Evolutionary conservation across 441 rosid species (phyloP), one percentile per base, ranked within the genome.

Genomic region (Adansonia madagascariensis): DNA sequence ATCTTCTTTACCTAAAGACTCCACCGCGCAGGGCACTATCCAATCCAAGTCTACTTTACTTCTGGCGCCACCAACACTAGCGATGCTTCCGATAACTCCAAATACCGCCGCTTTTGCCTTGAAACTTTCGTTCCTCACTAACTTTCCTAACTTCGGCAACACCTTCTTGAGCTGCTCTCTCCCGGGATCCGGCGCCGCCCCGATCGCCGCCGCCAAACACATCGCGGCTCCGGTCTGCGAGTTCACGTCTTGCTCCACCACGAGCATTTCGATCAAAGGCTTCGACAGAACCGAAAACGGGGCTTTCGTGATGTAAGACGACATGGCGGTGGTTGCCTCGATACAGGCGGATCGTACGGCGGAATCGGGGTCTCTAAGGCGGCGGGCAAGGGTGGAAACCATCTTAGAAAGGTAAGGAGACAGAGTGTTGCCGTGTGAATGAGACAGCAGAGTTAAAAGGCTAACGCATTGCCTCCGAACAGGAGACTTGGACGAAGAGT

Each of bases 291-390:
- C 71, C 35, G 91, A 84, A 47, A 92, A 94, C 4, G 97, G 88
- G 5, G 92, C 92, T 1, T 76, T 79, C 8, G 94, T 89, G 80
- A 92, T 80, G 75, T 82, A 81, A 20, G 91, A 86, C 0, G 97
- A 89, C 79, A 92, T 88, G 50, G 96, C 90, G 0, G 91, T 78
- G 12, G 89, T 70, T 5, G 99, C 94, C 55, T 81, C 88, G 64
- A 92, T 89, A 83, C 98, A 95, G 65, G 94, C 95, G 44, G 94
- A 86, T 44, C 98, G 89, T 43, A 95, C 97, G 49, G 97, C 83
- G 74, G 99, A 95, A 77, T 91, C 98, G 3, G 91, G 89, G 81
- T 95, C 99, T 6, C 91, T 91, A 75, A 95, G 88, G 18, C 97
- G 94, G 77, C 94, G 91, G 61, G 86, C 77, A 63, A 95, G 84